Evolutionary conservation across 192 early-diverging fungal genomes (phyloP).

Genomic region (Gryganskiella cystojenkinii): DNA sequence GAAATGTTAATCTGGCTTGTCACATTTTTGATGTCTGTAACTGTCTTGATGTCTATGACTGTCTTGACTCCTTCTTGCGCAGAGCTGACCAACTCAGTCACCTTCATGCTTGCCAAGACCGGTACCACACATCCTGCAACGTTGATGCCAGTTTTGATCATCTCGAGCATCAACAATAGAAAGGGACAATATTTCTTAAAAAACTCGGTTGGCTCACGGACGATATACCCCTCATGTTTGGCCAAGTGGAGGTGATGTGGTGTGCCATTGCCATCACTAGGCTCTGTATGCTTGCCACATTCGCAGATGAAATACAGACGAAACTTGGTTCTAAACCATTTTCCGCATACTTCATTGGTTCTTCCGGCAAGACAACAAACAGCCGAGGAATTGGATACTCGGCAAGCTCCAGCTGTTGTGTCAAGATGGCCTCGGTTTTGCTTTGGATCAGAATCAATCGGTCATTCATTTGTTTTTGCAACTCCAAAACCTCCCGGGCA

Average conservation of each 20-base stretch:
- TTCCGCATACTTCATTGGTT: background rate
- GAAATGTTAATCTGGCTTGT: too few species aligned
- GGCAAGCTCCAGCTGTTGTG: slow-evolving; percentile 9
- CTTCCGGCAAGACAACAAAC: slow-evolving; percentile 22
- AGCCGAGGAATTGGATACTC: slow-evolving; percentile 16
- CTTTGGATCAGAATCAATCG: slow-evolving; percentile 16
- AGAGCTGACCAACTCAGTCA: background rate
- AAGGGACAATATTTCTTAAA: slow-evolving; percentile 19
- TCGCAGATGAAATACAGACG: slow-evolving; percentile 23
- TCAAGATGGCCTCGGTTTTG: slow-evolving; percentile 15
- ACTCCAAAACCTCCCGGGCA: slow-evolving; percentile 10
- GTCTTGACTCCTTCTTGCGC: too few species aligned
- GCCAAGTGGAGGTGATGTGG: slow-evolving; percentile 12
- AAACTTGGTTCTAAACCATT: slow-evolving; percentile 6
- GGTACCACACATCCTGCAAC: slow-evolving; percentile 4
- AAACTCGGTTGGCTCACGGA: slow-evolving; percentile 14
- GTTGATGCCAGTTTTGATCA: slow-evolving; percentile 11
- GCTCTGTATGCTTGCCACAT: slow-evolving; percentile 17
- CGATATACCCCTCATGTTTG: slow-evolving; percentile 20
- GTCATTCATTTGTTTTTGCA: slow-evolving; percentile 11
- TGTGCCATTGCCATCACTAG: background rate
- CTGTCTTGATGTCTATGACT: background rate
- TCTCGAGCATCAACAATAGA: slow-evolving; percentile 14
- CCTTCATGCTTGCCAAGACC: background rate
- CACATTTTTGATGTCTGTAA: background rate